These are phyloP conservation scores for Basipetospora chlamydospora DNA, from an alignment of 2,329 filamentous ascomycete genomes.

Conservation along the genomic window DNA sequence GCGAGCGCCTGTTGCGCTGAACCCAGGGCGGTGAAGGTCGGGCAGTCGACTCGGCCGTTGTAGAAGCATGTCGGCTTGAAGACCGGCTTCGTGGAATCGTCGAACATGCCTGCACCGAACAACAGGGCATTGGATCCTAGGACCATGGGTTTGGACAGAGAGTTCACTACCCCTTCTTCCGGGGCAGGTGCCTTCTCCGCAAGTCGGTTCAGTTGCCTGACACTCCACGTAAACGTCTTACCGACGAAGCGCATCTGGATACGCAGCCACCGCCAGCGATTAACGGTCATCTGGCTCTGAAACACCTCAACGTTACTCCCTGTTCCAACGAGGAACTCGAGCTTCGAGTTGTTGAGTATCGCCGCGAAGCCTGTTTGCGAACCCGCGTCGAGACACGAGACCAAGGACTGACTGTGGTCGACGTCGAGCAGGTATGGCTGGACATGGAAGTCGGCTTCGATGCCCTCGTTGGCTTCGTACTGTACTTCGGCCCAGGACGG, in stretches of 20 bases:
- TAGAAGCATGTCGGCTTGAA: conserved; percentile 7
- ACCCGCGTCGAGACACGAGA: background rate
- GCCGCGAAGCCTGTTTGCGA: background rate
- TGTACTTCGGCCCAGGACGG: background rate
- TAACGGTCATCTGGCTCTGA: background rate
- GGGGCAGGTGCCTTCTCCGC: conserved; percentile 5
- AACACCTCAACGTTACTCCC: background rate
- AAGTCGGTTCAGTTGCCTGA: conserved; percentile 5
- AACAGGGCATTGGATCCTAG: conserved; percentile 1
- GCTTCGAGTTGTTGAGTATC: background rate
- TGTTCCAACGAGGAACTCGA: background rate
- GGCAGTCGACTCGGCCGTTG: conserved; percentile 11
- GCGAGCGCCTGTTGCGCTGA: conserved; percentile 5
- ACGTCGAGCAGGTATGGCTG: conserved; percentile 4
- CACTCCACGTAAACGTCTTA: conserved; percentile 3
- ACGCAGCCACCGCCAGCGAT: conserved; percentile 7
- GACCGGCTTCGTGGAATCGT: background rate
- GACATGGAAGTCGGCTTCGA: conserved; percentile 1
- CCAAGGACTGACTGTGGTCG: background rate
- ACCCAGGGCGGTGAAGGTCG: conserved; percentile 7
- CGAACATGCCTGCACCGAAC: conserved; percentile 6
- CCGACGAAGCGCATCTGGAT: conserved; percentile 5
- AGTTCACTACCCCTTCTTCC: background rate
- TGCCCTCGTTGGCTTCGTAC: background rate
- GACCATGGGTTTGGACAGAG: background rate